Evolutionary conservation across 176 grass and related monocot genomes (phyloP), one percentile per base, ranked within the genome.

Genomic region (Oryza meridionalis): DNA sequence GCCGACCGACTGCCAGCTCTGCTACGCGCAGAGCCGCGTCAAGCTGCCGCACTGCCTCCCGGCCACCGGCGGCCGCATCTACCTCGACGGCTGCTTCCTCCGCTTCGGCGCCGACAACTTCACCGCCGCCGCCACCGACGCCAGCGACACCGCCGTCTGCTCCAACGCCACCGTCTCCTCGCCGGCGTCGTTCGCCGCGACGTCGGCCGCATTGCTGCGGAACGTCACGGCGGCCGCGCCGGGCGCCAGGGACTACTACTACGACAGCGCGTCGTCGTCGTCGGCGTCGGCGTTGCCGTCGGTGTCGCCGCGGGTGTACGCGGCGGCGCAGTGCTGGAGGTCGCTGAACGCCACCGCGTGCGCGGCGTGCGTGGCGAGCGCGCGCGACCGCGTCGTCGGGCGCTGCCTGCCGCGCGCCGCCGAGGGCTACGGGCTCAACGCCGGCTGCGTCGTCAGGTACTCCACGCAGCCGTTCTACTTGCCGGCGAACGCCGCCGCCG

Each of bases 401-500:
- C 51, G 67, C 59, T 97, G 94, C 88, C 79, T 97, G 24, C 91
- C 94, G 13, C 62, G 29, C 37, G 78, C 82, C 0, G 82, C 84
- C 31, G 91, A 90, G 50, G 88, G 89, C 61, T 74, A 90, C 72
- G 87, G 91, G 38, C 75, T 97, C 47, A 97, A 94, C 76, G 89
- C 94, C 7, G 94, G 94, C 5, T 97, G 94, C 84, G 76, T 92
- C 76, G 85, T 94, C 75, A 89, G 94, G 87, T 97, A 97, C 89
- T 97, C 94, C 1, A 92, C 87, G 67, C 76, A 46, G 58, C 89
- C 89, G 16, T 97, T 97, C 86, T 97, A 97, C 84, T 29, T 94
- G 82, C 8, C 87, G n/a, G 65, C 66, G 0, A 69, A 50, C 55
- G 27, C 47, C 1, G 25, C 1, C 35, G 47, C 0, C 58, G 50